Evolutionary conservation across 441 rosid species (phyloP).

Genomic region (Populus hybrid): DNA sequence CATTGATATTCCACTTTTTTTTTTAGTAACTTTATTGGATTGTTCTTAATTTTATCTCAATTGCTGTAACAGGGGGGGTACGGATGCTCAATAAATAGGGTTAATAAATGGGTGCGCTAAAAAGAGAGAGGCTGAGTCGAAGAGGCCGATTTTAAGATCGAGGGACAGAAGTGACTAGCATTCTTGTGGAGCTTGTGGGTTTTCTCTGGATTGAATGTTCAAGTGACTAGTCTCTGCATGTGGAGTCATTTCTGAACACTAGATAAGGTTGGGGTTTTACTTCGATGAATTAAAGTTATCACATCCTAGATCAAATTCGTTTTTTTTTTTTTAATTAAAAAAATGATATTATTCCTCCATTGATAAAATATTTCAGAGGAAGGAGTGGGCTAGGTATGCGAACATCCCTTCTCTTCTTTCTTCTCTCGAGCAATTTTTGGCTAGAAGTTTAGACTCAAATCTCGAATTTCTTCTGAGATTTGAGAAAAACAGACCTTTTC

Average conservation of each 20-base stretch:
- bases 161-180: not conserved
- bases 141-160: not conserved
- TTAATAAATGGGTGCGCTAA: not conserved
- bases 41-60: not conserved
- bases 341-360: too few species aligned
- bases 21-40: not conserved
- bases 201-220: not conserved
- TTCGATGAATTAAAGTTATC: not conserved
- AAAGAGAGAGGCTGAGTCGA: not conserved
- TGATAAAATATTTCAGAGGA: not conserved
- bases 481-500: too few species aligned
- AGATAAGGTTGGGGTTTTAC: not conserved
- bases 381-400: not conserved
- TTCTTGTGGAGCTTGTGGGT: not conserved
- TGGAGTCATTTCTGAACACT: not conserved
- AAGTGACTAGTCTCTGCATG: not conserved
- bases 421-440: too few species aligned
- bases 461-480: too few species aligned
- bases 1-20: not conserved
- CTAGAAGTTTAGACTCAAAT: too few species aligned
- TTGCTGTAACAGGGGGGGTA: not conserved
- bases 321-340: too few species aligned
- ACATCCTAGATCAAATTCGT: not conserved
- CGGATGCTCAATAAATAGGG: not conserved
- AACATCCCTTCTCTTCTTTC: not conserved